A percentile compares a stretch with the other conserved stretches of the same genome.
phyloP scores from a whole-genome alignment of 208 protist species.

The Trypanosoma conorhini region DNA sequence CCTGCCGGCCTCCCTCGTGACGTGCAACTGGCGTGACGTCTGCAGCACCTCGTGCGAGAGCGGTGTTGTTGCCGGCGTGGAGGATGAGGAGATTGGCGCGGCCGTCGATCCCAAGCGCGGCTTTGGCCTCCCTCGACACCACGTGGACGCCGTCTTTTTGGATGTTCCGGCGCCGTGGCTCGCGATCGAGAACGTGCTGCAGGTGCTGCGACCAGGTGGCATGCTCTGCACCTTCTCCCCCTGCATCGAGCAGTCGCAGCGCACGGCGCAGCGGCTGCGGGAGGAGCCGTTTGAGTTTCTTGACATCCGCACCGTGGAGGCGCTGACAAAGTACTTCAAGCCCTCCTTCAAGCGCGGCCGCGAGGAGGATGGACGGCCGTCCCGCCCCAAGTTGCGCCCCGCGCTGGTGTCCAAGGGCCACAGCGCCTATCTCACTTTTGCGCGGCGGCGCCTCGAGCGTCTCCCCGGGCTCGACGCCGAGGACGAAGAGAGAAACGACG shows the following conservation, averaged over 20 bases:
- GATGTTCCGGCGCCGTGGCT: slow-evolving; percentile 91
- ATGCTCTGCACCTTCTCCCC: slow-evolving; percentile 94
- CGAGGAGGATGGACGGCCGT: slow-evolving; percentile 24
- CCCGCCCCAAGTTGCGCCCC: slow-evolving; percentile 51
- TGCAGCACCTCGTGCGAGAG: slow-evolving; percentile 50
- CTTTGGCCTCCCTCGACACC: slow-evolving; percentile 67
- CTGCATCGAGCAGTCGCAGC: slow-evolving; percentile 94
- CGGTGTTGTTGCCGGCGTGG: slow-evolving; percentile 10
- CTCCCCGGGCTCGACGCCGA: slow-evolving; percentile 15
- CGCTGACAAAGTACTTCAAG: slow-evolving; percentile 75
- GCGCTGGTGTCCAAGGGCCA: slow-evolving; percentile 80
- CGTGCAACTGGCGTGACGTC: slow-evolving; percentile 82
- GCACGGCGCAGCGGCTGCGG: slow-evolving; percentile 63
- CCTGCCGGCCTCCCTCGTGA: slow-evolving; percentile 54
- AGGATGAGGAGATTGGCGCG: slow-evolving; percentile 32
- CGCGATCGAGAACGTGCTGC: slow-evolving; percentile 83
- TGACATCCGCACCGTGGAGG: slow-evolving; percentile 89
- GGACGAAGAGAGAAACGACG: slow-evolving; percentile 15
- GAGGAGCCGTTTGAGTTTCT: slow-evolving; percentile 72
- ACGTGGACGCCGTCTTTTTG: slow-evolving; percentile 93
- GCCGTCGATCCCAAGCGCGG: slow-evolving; percentile 46
- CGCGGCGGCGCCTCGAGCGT: slow-evolving; percentile 59
- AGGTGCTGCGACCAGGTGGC: slow-evolving; percentile 77
- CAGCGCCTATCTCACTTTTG: slow-evolving; percentile 93
- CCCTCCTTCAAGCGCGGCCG: slow-evolving; percentile 65